Evolutionary conservation across 345 rosid genomes (phyloP).

Genomic region (Camelina neglecta): DNA sequence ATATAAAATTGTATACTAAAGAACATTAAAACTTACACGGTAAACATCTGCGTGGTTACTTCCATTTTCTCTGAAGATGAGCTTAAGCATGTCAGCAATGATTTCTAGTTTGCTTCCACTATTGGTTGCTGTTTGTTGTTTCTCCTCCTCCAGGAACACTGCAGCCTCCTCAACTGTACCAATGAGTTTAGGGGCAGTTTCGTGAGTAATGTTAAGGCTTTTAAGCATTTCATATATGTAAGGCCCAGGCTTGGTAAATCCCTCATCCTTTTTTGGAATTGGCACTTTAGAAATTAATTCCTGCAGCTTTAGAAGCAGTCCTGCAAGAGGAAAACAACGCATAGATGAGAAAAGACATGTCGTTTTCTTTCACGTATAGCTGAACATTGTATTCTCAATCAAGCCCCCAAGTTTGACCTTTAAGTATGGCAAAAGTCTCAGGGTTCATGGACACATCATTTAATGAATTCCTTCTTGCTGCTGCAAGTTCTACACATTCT

Average conservation of each 20-base stretch:
- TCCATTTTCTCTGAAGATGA: conserved; percentile 70
- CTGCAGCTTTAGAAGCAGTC: conserved; percentile 88
- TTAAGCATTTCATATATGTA: conserved; percentile 82
- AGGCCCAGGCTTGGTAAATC: conserved; percentile 92
- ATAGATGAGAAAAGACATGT: conserved; percentile 22
- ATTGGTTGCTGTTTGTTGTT: conserved; percentile 52
- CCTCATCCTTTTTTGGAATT: conserved; percentile 73
- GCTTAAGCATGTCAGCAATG: conserved; percentile 68
- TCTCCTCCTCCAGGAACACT: conserved; percentile 76
- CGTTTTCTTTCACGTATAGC: conserved; percentile 17
- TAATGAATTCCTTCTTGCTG: conserved; percentile 60
- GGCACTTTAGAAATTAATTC: conserved; percentile 82
- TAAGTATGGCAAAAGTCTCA: conserved; percentile 88
- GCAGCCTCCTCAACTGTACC: conserved; percentile 75
- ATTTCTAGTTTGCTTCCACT: conserved; percentile 76
- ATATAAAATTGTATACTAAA: not conserved
- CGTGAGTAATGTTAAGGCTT: conserved; percentile 78
- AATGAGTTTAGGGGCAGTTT: conserved; percentile 77
- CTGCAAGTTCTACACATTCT: conserved; percentile 76
- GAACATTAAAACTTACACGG: conserved; percentile 65
- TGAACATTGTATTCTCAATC: conserved; percentile 7
- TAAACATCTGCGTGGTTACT: conserved; percentile 67
- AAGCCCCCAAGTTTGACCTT: conserved; percentile 55
- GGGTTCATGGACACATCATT: conserved; percentile 76
- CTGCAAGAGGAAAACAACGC: conserved; percentile 51